Conservation (phyloP, 139 green algal species). For the Nannochloris sp. region DNA sequence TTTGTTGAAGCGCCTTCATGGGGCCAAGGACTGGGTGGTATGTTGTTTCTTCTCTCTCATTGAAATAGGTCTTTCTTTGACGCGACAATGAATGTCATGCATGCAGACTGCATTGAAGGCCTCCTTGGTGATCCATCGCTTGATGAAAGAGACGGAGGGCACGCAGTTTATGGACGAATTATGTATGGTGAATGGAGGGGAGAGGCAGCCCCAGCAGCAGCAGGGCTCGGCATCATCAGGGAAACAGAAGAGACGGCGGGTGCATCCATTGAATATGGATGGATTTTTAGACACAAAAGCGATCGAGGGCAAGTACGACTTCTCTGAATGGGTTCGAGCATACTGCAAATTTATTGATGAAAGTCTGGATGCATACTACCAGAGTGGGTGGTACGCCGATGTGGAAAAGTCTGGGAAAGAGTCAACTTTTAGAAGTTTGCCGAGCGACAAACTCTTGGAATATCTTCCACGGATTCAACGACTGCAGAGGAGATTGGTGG, state of each 20-base stretch:
- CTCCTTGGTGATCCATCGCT: slow-evolving; percentile 71
- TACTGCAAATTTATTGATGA: slow-evolving; percentile 91
- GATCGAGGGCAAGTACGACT: slow-evolving; percentile 55
- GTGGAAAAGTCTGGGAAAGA: slow-evolving; percentile 20
- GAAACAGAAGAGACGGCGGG: background rate
- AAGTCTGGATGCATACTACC: slow-evolving; percentile 46
- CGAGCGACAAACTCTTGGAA: slow-evolving; percentile 55
- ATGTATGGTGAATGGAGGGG: background rate
- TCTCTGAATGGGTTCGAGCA: slow-evolving; percentile 74
- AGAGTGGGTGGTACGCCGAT: slow-evolving; percentile 38
- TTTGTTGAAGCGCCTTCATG: slow-evolving; percentile 32
- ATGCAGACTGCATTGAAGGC: slow-evolving; percentile 60
- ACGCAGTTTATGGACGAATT: slow-evolving; percentile 57
- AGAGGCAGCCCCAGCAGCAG: background rate
- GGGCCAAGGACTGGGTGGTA: slow-evolving; percentile 33
- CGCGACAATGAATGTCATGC: background rate
- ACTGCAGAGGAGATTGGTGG: slow-evolving; percentile 66
- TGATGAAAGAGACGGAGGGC: slow-evolving; percentile 47
- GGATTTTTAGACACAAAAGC: slow-evolving; percentile 46
- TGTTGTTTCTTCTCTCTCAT: background rate
- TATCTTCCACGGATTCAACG: slow-evolving; percentile 72
- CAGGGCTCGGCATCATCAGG: no score
- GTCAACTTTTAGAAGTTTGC: slow-evolving; percentile 16
- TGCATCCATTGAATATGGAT: slow-evolving; percentile 45
- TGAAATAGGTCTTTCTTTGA: no score